Conservation (phyloP, 1,139 yeast species). For the Debaryomyces psychrophilus region DNA sequence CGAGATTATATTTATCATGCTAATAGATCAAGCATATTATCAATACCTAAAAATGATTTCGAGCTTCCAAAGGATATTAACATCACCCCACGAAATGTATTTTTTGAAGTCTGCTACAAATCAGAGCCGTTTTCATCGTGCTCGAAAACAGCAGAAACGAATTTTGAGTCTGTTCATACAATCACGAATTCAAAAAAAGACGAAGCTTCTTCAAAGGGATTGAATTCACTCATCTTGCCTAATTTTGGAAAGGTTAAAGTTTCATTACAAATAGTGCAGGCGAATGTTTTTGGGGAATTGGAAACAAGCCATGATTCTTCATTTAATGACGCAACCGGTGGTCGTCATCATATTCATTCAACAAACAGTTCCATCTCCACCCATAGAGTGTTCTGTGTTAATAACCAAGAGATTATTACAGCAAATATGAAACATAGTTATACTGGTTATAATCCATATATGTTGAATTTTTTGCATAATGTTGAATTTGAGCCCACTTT, state of each 20-base stretch:
- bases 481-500: constrained; percentile 59
- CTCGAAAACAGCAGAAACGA: constrained; percentile 24
- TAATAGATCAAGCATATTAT: constrained; percentile 33
- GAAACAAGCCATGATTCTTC: constrained; percentile 33
- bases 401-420: constrained; percentile 39
- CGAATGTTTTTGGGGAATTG: constrained; percentile 66
- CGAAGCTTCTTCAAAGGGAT: constrained; percentile 16
- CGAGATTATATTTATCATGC: constrained; percentile 70
- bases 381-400: constrained; percentile 40
- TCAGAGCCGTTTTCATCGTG: constrained; percentile 39
- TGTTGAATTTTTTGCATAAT: constrained; percentile 57
- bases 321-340: constrained; percentile 2
- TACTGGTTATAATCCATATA: constrained; percentile 66
- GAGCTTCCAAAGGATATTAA: constrained; percentile 17
- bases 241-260: constrained; percentile 43
- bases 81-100: constrained; percentile 60
- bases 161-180: constrained; percentile 19
- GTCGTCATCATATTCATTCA: constrained; percentile 22
- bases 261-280: constrained; percentile 58
- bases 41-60: constrained; percentile 13
- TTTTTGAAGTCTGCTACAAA: constrained; percentile 61
- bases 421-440: constrained; percentile 57
- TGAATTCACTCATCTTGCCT: constrained; percentile 36
- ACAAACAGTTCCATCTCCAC: constrained; percentile 18
- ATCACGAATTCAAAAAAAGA: constrained; percentile 4